Evolutionary conservation across 768 basidiomycete genomes (phyloP).

Genomic region (Podaxis carcinomalis): DNA sequence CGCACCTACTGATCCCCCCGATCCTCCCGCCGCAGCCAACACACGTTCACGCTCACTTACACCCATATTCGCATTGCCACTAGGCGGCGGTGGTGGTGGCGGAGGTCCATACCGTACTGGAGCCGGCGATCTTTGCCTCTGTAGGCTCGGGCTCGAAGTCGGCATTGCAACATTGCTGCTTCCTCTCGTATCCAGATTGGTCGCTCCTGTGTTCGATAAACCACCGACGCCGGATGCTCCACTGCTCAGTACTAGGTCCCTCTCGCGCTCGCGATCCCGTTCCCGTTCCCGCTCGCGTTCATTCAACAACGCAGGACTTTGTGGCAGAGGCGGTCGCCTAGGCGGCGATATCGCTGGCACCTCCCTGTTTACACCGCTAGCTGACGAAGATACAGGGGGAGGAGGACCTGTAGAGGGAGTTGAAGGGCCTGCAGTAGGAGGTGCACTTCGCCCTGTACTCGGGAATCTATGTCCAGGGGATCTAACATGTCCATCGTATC

Average conservation of each 20-base stretch:
- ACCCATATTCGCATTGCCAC: slow-evolving; percentile 5
- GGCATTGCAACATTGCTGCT: not conserved
- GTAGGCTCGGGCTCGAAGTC: not conserved
- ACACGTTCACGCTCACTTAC: not conserved
- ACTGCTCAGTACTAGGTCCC: not conserved
- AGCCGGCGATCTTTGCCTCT: slow-evolving; percentile 3
- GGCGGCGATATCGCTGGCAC: slow-evolving; percentile 29
- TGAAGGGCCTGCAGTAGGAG: slow-evolving; percentile 19
- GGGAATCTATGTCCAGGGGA: slow-evolving; percentile 42
- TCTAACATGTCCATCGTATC: slow-evolving; percentile 26
- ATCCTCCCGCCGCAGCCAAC: not conserved
- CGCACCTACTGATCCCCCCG: not conserved
- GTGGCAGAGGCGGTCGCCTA: slow-evolving; percentile 26
- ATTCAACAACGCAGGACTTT: slow-evolving; percentile 7
- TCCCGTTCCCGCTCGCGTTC: slow-evolving; percentile 6
- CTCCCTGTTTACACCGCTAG: slow-evolving; percentile 8
- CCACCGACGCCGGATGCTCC: not conserved
- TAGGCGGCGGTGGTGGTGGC: slow-evolving; percentile 18
- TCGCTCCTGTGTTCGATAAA: not conserved
- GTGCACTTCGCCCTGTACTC: slow-evolving; percentile 17
- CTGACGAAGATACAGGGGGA: slow-evolving; percentile 24
- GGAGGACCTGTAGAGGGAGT: slow-evolving; percentile 10
- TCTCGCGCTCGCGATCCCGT: not conserved
- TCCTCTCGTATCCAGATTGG: not conserved
- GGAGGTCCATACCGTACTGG: slow-evolving; percentile 16